phyloP scores from a whole-genome alignment of 805 yeast species.

The Starmerella davenportii region DNA sequence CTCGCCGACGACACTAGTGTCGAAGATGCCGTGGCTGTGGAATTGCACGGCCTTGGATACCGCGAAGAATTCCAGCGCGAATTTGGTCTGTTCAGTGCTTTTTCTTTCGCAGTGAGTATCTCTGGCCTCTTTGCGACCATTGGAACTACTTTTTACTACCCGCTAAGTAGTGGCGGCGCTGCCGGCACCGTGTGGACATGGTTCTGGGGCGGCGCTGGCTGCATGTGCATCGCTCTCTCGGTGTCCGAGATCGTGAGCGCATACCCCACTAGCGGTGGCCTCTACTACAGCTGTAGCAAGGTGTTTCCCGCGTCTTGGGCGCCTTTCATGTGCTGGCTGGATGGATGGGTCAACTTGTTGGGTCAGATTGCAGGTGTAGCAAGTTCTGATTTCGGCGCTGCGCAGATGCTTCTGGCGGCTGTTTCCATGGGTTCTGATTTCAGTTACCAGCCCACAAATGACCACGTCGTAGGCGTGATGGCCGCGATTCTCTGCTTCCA shows the following conservation, averaged over 20 bases:
- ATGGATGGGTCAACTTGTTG: conserved; percentile 33
- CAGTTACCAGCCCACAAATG: conserved; percentile 20
- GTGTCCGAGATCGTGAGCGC: conserved; percentile 54
- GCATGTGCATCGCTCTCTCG: conserved; percentile 36
- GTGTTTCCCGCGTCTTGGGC: conserved; percentile 25
- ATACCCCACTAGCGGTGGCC: conserved; percentile 61
- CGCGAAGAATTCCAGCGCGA: conserved; percentile 42
- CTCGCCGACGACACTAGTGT: not conserved
- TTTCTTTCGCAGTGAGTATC: conserved; percentile 46
- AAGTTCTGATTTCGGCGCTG: conserved; percentile 23
- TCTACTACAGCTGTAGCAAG: conserved; percentile 36
- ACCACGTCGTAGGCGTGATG: conserved; percentile 20
- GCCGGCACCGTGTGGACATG: conserved; percentile 50
- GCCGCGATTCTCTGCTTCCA: conserved; percentile 32
- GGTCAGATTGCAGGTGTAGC: conserved; percentile 25
- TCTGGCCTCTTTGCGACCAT: conserved; percentile 50
- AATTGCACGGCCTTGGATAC: conserved; percentile 33
- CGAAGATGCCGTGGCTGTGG: not conserved
- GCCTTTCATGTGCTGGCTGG: conserved; percentile 37
- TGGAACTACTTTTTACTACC: conserved; percentile 34
- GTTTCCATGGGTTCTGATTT: conserved; percentile 22
- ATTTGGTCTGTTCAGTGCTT: conserved; percentile 42
- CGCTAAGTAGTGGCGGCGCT: conserved; percentile 38
- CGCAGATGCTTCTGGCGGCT: conserved; percentile 22
- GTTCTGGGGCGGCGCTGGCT: conserved; percentile 37